A percentile compares a stretch with the other conserved stretches of the same genome.
These are phyloP conservation scores for Reticulascus tulasneorum DNA, from an alignment of 2,329 filamentous ascomycete species.

Conservation along the genomic window DNA sequence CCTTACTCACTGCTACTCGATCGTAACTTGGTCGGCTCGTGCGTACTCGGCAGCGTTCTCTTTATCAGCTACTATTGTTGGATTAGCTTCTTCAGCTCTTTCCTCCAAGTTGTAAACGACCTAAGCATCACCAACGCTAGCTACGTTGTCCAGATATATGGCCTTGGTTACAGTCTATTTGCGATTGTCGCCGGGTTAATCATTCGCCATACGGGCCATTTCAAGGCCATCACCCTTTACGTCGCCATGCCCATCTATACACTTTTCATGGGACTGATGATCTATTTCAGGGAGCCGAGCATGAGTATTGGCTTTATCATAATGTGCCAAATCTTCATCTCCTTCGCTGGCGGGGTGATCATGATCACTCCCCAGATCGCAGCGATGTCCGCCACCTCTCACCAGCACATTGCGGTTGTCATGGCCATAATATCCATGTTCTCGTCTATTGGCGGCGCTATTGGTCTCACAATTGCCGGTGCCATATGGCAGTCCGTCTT, in stretches of 20 bases:
- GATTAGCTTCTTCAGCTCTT: constrained; percentile 39
- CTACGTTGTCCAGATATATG: constrained; percentile 30
- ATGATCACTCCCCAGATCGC: constrained; percentile 35
- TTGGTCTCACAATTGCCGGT: constrained; percentile 26
- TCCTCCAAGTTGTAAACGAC: constrained; percentile 32
- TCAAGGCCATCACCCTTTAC: constrained; percentile 26
- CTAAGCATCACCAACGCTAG: constrained; percentile 21
- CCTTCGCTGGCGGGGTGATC: constrained; percentile 27
- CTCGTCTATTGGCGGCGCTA: constrained; percentile 25
- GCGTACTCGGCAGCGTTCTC: constrained; percentile 18
- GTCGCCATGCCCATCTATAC: constrained; percentile 30
- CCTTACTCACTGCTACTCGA: constrained; percentile 40
- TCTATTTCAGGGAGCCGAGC: constrained; percentile 28
- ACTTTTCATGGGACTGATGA: constrained; percentile 25
- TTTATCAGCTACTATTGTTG: constrained; percentile 27
- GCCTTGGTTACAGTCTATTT: constrained; percentile 33
- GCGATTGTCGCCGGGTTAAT: constrained; percentile 33
- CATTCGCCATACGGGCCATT: constrained; percentile 26
- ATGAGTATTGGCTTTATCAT: constrained; percentile 28
- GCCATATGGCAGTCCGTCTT: constrained; percentile 32
- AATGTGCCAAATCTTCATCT: constrained; percentile 34
- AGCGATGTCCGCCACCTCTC: constrained; percentile 25
- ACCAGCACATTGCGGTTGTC: constrained; percentile 27
- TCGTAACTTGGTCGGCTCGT: constrained; percentile 25
- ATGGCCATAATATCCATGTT: constrained; percentile 28